Percentiles rank a stretch among this genome's conserved stretches.
Evolutionary conservation across 441 rosid species (phyloP).

Genomic region (Gossypium gossypioides): DNA sequence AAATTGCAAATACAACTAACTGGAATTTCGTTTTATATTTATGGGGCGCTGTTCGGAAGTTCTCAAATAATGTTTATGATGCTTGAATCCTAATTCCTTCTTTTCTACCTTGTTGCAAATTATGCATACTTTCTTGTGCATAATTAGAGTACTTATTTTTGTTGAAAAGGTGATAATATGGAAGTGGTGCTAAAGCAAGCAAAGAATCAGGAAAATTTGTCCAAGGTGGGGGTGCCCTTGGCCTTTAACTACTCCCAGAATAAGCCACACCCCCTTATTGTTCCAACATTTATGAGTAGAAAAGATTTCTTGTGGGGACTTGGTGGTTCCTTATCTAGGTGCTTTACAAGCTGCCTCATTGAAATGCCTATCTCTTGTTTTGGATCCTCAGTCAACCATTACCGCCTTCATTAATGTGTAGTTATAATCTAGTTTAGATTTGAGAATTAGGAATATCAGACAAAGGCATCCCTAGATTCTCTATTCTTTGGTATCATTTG

Average conservation of each 20-base stretch:
- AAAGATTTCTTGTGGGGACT: background rate
- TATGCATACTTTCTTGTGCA: background rate
- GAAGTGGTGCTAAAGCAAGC: slow-evolving; percentile 4
- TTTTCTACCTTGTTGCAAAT: background rate
- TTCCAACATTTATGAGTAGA: background rate
- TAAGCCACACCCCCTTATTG: background rate
- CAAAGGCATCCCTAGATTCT: background rate
- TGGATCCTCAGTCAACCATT: background rate
- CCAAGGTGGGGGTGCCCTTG: background rate
- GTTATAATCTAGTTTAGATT: background rate
- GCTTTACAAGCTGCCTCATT: background rate
- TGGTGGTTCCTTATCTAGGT: background rate
- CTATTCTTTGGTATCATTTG: background rate
- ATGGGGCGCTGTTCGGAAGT: background rate
- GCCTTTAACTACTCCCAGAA: background rate
- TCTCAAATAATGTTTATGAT: background rate
- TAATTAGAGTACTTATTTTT: background rate
- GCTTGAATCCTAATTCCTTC: background rate
- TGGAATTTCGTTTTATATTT: slow-evolving; percentile 6
- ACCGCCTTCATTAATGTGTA: background rate
- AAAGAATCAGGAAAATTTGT: background rate
- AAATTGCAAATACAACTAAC: slow-evolving; percentile 12
- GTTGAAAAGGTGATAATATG: background rate
- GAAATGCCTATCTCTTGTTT: background rate
- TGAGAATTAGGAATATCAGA: background rate